These are phyloP conservation scores for Aphanomyces invadans DNA, from an alignment of 352 stramenopile genomes.

Conservation along the genomic window DNA sequence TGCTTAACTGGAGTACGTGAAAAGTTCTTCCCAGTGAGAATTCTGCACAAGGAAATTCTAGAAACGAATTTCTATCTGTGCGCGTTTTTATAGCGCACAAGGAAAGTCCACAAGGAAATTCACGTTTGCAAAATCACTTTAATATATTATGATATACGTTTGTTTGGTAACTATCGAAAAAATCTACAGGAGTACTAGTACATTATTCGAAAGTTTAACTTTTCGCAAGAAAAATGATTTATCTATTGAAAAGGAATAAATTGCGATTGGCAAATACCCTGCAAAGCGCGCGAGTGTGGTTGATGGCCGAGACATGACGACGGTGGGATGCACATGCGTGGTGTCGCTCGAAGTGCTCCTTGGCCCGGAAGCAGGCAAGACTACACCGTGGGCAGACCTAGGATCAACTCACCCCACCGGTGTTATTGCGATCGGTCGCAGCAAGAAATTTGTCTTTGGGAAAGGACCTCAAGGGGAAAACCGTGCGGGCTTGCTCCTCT, in stretches of 20 bases:
- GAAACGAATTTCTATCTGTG: neutral
- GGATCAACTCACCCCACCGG: neutral
- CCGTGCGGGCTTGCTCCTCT: neutral
- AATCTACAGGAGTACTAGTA: no score
- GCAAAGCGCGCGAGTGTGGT: no score
- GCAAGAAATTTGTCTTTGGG: slow-evolving; percentile 23
- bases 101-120: neutral
- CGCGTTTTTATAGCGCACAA: neutral
- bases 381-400: neutral
- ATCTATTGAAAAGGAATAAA: no score
- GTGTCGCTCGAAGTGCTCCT: slow-evolving; percentile 21
- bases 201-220: no score
- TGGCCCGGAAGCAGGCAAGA: slow-evolving; percentile 13
- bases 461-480: no score
- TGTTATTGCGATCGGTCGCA: slow-evolving; percentile 18
- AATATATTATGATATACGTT: no score
- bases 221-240: no score
- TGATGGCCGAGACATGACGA: no score
- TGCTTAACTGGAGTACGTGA: neutral
- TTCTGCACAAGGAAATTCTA: neutral
- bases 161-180: no score
- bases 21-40: neutral
- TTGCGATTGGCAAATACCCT: no score
- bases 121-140: neutral
- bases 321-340: neutral